phyloP scores from a whole-genome alignment of 2,329 filamentous ascomycete genomes.

The Aspergillus fructus region DNA sequence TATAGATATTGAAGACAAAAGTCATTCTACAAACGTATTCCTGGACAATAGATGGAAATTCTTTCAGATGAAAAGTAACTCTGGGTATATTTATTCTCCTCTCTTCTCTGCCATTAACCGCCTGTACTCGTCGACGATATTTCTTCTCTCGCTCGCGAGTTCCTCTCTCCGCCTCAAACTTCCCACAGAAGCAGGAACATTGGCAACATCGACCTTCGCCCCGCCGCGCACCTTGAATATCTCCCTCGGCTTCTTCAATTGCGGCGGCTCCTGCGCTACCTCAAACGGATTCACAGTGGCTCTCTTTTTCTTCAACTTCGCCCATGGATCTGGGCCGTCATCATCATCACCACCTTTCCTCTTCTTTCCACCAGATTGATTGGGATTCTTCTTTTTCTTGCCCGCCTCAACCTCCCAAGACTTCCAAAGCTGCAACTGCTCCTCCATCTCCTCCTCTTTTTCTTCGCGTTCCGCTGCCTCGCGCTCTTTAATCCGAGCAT shows the following conservation, averaged over 20 bases:
- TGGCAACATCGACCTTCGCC: slow-evolving; percentile 64
- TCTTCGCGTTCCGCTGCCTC: slow-evolving; percentile 63
- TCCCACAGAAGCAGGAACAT: slow-evolving; percentile 68
- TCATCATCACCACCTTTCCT: slow-evolving; percentile 41
- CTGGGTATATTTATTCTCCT: slow-evolving; percentile 14
- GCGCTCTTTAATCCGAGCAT: slow-evolving; percentile 42
- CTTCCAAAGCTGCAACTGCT: slow-evolving; percentile 65
- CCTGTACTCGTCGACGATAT: slow-evolving; percentile 73
- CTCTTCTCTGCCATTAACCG: slow-evolving; percentile 64
- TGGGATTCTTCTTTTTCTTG: slow-evolving; percentile 49
- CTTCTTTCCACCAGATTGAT: slow-evolving; percentile 29
- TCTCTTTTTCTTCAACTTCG: slow-evolving; percentile 60
- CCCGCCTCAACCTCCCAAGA: slow-evolving; percentile 58
- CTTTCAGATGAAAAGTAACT: neutral
- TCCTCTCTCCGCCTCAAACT: slow-evolving; percentile 73
- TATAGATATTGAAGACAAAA: slow-evolving; percentile 10
- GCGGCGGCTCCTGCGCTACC: slow-evolving; percentile 73
- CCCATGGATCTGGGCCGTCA: slow-evolving; percentile 75
- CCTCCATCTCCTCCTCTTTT: slow-evolving; percentile 60
- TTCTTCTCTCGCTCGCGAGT: slow-evolving; percentile 65
- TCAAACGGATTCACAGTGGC: slow-evolving; percentile 39
- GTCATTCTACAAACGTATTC: neutral
- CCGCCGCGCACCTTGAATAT: slow-evolving; percentile 65
- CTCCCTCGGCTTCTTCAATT: slow-evolving; percentile 62
- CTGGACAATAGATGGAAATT: neutral